Conservation (phyloP, 371 early-diverging fungal species). For the Lichtheimia ramosa region DNA sequence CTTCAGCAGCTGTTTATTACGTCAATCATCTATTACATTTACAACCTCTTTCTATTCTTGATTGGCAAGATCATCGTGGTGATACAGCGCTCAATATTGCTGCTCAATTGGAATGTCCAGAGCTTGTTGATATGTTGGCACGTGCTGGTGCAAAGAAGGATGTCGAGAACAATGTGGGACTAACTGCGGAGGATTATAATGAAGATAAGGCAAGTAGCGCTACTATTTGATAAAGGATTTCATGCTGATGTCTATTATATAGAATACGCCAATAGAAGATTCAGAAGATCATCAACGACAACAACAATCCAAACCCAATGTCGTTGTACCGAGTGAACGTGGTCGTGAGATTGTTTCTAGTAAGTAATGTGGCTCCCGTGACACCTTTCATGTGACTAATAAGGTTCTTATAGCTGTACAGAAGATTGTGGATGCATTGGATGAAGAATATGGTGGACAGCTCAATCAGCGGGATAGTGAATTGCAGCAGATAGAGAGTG, state of each 20-base stretch:
- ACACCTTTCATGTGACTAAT: not conserved
- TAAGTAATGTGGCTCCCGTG: slow-evolving; percentile 22
- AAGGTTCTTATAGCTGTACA: slow-evolving; percentile 54
- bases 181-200: slow-evolving; percentile 5
- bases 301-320: slow-evolving; percentile 15
- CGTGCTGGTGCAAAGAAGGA: slow-evolving; percentile 9
- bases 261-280: not conserved
- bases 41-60: slow-evolving; percentile 52
- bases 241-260: not conserved
- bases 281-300: slow-evolving; percentile 3
- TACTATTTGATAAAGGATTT: not conserved
- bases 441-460: slow-evolving; percentile 65
- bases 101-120: slow-evolving; percentile 68
- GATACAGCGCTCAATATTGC: slow-evolving; percentile 92
- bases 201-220: not conserved
- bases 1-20: slow-evolving; percentile 73
- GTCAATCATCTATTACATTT: slow-evolving; percentile 71
- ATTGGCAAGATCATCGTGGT: slow-evolving; percentile 72
- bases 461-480: slow-evolving; percentile 61
- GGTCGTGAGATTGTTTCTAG: slow-evolving; percentile 60
- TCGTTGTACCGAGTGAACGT: slow-evolving; percentile 39
- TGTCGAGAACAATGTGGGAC: slow-evolving; percentile 5
- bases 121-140: slow-evolving; percentile 57
- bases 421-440: slow-evolving; percentile 70
- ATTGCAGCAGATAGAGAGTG: slow-evolving; percentile 57